Conservation (phyloP, 495 filamentous ascomycete genomes). For the Staphylotrichum longicolle region DNA sequence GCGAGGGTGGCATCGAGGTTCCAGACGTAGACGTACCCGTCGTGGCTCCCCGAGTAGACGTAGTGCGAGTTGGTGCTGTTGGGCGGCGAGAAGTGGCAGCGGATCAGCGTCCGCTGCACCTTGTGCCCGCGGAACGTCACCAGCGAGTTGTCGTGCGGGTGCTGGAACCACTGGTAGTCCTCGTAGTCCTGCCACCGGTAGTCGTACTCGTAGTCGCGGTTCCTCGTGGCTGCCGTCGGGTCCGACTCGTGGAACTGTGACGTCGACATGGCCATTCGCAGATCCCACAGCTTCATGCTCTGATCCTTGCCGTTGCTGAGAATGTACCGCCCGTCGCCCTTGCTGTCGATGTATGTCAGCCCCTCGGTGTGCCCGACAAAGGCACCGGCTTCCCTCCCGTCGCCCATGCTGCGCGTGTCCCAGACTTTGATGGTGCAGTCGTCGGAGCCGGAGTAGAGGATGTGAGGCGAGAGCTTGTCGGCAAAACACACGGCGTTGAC, state of each 20-base stretch:
- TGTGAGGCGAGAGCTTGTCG: constrained; percentile 84
- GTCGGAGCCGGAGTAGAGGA: constrained; percentile 94
- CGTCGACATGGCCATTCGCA: constrained; percentile 75
- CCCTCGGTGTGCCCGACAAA: constrained; percentile 95
- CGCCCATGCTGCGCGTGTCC: constrained; percentile 89
- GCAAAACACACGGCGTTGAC: constrained; percentile 98
- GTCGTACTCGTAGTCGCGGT: constrained; percentile 72
- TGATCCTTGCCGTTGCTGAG: constrained; percentile 95
- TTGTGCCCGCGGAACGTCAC: constrained; percentile 91
- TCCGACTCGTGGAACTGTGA: constrained; percentile 56
- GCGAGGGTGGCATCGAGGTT: constrained; percentile 92
- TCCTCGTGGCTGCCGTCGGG: constrained; percentile 34
- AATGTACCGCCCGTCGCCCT: constrained; percentile 92
- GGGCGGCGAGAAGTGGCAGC: constrained; percentile 93
- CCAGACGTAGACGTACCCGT: constrained; percentile 87
- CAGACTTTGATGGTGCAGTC: constrained; percentile 93
- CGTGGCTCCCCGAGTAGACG: constrained; percentile 84
- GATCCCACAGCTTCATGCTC: constrained; percentile 96
- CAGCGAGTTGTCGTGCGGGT: constrained; percentile 85
- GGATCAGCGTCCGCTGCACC: constrained; percentile 83
- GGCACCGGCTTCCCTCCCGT: constrained; percentile 81
- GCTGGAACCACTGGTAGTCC: constrained; percentile 63
- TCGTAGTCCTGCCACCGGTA: constrained; percentile 77
- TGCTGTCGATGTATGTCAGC: constrained; percentile 92
- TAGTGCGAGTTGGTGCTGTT: constrained; percentile 86